A percentile compares a stretch with the other conserved stretches of the same genome.
These are phyloP conservation scores for Aspergillus sp. DNA, from an alignment of 2,329 filamentous ascomycete species.

Conservation along the genomic window DNA sequence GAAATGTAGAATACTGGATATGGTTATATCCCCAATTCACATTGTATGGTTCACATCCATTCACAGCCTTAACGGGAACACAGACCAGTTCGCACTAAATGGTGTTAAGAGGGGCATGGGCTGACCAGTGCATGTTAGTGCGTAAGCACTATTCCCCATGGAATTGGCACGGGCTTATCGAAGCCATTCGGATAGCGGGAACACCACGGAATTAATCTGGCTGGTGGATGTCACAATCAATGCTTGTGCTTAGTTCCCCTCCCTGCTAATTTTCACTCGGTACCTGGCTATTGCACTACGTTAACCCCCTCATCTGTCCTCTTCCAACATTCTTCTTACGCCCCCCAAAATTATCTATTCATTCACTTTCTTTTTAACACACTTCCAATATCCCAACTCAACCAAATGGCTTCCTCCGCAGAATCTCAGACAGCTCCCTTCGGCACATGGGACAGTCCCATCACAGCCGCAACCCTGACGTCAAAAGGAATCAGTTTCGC, in stretches of 20 bases:
- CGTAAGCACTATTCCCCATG: not conserved
- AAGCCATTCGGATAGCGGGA: not conserved
- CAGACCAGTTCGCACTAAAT: too few relatives aligned
- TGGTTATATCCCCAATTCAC: not conserved
- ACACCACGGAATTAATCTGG: not conserved
- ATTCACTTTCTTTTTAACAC: not conserved
- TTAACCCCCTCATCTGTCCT: not conserved
- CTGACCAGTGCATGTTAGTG: not conserved
- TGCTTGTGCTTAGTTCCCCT: not conserved
- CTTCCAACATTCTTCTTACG: too few relatives aligned
- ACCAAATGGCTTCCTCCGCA: not conserved
- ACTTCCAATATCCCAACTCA: not conserved
- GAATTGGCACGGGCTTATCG: not conserved
- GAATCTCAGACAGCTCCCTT: conserved; percentile 29
- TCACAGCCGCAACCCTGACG: conserved; percentile 39
- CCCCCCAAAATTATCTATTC: too few relatives aligned
- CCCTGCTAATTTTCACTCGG: not conserved
- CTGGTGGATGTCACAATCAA: not conserved
- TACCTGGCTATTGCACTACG: not conserved
- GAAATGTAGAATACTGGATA: not conserved
- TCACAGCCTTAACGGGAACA: too few relatives aligned
- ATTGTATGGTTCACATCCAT: too few relatives aligned
- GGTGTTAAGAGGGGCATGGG: not conserved
- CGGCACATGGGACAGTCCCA: conserved; percentile 44
- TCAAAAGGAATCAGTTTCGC: conserved; percentile 35